A percentile compares a stretch with the other conserved stretches of the same genome.
These are phyloP conservation scores for Paramecium sexaurelia DNA, from an alignment of 73 alveolate species.

Conservation along the genomic window DNA sequence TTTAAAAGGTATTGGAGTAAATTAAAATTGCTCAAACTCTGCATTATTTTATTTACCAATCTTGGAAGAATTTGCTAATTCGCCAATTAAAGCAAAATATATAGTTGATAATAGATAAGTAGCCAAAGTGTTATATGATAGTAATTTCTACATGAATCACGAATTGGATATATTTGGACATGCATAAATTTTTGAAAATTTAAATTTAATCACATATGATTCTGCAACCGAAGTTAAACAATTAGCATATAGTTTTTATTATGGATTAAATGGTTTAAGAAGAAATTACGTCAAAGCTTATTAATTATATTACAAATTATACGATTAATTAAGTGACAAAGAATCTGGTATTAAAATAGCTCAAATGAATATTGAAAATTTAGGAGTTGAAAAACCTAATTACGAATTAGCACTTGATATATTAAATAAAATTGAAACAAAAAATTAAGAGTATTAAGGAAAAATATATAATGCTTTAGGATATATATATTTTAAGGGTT, in stretches of 20 bases:
- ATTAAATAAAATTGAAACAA: not conserved
- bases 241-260: conserved; percentile 37
- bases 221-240: not conserved
- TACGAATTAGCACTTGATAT: not conserved
- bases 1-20: not conserved
- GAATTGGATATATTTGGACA: not conserved
- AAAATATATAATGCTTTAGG: not conserved
- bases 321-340: not conserved
- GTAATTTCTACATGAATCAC: not conserved
- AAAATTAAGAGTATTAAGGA: not conserved
- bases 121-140: not conserved
- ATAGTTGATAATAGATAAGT: not conserved
- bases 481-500: not conserved
- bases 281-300: not conserved
- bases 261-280: conserved; percentile 27
- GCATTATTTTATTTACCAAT: conserved; percentile 28
- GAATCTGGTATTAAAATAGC: not conserved
- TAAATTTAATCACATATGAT: not conserved
- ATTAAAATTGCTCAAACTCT: conserved; percentile 13
- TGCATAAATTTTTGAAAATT: not conserved
- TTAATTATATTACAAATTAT: not conserved
- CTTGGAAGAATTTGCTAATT: conserved; percentile 21
- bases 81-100: not conserved
- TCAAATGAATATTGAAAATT: conserved; percentile 9
- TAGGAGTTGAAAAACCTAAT: not conserved